Evolutionary conservation across 768 basidiomycete species (phyloP).

Genomic region (Termitomyces sp.): DNA sequence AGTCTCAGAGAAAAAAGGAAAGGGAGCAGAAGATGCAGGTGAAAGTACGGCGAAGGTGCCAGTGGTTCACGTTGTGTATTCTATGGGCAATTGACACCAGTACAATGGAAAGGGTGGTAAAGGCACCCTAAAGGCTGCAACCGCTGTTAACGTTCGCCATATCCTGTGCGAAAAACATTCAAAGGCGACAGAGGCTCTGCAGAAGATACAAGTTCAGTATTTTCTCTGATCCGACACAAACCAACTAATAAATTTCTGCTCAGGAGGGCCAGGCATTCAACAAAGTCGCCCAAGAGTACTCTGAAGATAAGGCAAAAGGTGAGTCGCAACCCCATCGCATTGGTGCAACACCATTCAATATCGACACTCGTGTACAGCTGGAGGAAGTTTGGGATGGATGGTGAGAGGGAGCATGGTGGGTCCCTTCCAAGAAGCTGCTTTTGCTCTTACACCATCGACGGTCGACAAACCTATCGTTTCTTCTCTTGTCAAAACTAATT

Average conservation of each 20-base stretch:
- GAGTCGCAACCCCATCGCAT: constrained; percentile 5
- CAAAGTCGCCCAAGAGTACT: constrained; percentile 88
- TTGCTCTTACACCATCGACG: constrained; percentile 74
- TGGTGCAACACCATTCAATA: background rate
- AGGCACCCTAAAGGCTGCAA: constrained; percentile 71
- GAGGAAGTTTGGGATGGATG: constrained; percentile 89
- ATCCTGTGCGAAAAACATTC: constrained; percentile 89
- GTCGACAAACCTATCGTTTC: constrained; percentile 76
- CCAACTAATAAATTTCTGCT: constrained; percentile 2
- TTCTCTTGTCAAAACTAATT: constrained; percentile 75
- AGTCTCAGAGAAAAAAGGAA: constrained; percentile 41
- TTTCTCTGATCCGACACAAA: background rate
- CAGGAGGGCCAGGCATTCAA: constrained; percentile 80
- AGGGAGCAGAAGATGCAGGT: constrained; percentile 37
- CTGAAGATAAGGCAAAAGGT: constrained; percentile 91
- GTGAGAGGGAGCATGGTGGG: constrained; percentile 84
- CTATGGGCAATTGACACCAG: constrained; percentile 4
- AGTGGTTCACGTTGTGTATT: background rate
- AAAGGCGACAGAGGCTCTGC: constrained; percentile 72
- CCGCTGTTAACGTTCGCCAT: constrained; percentile 82
- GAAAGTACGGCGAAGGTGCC: constrained; percentile 42
- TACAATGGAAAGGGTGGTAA: constrained; percentile 36
- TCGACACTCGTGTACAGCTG: constrained; percentile 43
- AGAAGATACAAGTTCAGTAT: constrained; percentile 72
- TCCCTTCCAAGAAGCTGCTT: constrained; percentile 88